Evolutionary conservation across 202 grass and related monocot species (phyloP), one percentile per base, ranked within the genome.

Genomic region (Hordeum pubiflorum): DNA sequence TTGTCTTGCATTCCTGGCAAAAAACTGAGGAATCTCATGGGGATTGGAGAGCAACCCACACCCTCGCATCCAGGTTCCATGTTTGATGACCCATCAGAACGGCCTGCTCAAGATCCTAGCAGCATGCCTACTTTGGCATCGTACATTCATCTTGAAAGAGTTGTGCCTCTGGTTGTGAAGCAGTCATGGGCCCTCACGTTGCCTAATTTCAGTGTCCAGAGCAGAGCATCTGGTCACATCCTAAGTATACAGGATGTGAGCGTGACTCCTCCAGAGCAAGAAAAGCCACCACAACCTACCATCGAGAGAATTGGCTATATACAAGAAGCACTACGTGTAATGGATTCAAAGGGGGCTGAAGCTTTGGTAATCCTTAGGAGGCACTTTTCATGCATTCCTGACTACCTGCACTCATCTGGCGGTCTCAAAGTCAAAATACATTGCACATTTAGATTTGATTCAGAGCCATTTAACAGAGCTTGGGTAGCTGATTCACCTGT

Each of bases 1-100:
- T 86, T 97, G 75, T 83, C 89, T 50, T 94, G 90, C 87, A 87
- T 94, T 87, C 92, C 95, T 63, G 92, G 94, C 63, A 94, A 89
- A 82, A 97, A 93, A 74, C 74, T 97, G 38, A 97, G 92, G 86
- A 89, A 92, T 81, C 71, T 92, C 72, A 73, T 97, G 66, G 76
- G 38, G 85, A 78, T 83, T 66, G 84, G 88, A 58, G 90, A 93
- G 69, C 87, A 94, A 70, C 88, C 90, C 50, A 61, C 87, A 2
- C 57, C 89, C 32, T 91, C 94, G 54, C 86, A 91, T 79, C 73
- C 89, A 7, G 80, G 72, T 54, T 94, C 94, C 64, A 76, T 94
- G 38, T 94, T 90, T 22, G 85, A 94, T 80, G 78, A 86, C 64
- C 84, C 86, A 70, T 92, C 89, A 33, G 75, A 80, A 40, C 32